Evolutionary conservation across 768 basidiomycete genomes (phyloP).

Genomic region (Suillus sp.): DNA sequence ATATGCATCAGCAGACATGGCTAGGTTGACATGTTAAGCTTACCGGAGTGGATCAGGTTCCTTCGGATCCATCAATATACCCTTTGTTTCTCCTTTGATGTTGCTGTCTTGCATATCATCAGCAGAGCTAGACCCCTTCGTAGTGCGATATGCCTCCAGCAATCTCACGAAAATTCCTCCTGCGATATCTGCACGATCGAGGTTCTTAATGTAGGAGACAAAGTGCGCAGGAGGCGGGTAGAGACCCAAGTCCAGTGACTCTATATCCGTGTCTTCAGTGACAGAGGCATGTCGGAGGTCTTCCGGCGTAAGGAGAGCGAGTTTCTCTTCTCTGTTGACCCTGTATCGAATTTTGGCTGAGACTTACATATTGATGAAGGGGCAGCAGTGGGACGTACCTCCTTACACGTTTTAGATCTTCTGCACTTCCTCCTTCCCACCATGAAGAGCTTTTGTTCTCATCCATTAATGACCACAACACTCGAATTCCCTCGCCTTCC

Average conservation of each 20-base stretch:
- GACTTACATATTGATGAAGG: not conserved
- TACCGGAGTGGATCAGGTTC: constrained; percentile 58
- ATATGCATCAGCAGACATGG: not conserved
- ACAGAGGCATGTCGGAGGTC: constrained; percentile 43
- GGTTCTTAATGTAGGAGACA: constrained; percentile 60
- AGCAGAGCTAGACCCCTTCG: not conserved
- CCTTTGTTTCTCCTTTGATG: constrained; percentile 34
- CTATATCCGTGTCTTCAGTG: constrained; percentile 46
- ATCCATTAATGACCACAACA: constrained; percentile 59
- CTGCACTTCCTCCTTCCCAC: constrained; percentile 61
- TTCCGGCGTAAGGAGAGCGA: constrained; percentile 55
- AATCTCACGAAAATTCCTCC: constrained; percentile 74
- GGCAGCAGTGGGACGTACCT: constrained; percentile 40
- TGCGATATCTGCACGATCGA: constrained; percentile 70
- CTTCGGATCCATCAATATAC: constrained; percentile 9
- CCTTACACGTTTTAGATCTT: constrained; percentile 45
- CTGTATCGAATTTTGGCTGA: not conserved
- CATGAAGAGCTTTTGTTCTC: not conserved
- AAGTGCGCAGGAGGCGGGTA: constrained; percentile 79
- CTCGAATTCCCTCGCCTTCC: constrained; percentile 49
- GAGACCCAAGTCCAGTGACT: constrained; percentile 53
- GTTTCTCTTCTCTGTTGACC: constrained; percentile 27
- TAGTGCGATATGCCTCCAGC: constrained; percentile 64
- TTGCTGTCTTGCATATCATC: constrained; percentile 20
- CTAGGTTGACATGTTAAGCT: constrained; percentile 13